phyloP scores from a whole-genome alignment of 257 asterid species.

The Capsicum baccatum region DNA sequence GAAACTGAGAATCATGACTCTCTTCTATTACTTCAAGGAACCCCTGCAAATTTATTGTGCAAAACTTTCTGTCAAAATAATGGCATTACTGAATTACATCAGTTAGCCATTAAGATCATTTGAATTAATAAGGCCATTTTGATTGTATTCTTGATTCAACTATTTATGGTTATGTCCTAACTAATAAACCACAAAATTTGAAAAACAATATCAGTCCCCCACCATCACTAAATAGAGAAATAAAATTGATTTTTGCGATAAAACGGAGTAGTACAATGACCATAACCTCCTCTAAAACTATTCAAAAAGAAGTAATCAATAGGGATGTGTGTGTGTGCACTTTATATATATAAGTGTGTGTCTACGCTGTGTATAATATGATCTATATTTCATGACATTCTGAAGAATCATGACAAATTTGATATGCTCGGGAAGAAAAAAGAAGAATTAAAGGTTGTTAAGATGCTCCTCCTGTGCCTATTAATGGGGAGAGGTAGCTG shows the following conservation, averaged over 20 bases:
- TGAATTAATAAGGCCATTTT: neutral
- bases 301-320: neutral
- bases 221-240: neutral
- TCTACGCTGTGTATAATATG: too few species aligned
- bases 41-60: constrained; percentile 45
- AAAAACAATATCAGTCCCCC: constrained; percentile 32
- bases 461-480: too few species aligned
- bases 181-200: constrained; percentile 28
- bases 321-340: neutral
- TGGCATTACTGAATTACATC: constrained; percentile 37
- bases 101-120: constrained; percentile 22
- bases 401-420: too few species aligned
- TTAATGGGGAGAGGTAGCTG: too few species aligned
- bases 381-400: too few species aligned
- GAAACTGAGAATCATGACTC: constrained; percentile 28
- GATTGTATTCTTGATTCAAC: constrained; percentile 31
- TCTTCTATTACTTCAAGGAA: constrained; percentile 41
- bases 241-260: neutral
- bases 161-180: neutral
- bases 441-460: too few species aligned
- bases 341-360: too few species aligned
- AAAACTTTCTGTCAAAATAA: constrained; percentile 41
- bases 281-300: neutral
- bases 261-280: neutral
- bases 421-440: too few species aligned